phyloP scores from a whole-genome alignment of 441 rosid genomes.

The Viola pubescens region DNA sequence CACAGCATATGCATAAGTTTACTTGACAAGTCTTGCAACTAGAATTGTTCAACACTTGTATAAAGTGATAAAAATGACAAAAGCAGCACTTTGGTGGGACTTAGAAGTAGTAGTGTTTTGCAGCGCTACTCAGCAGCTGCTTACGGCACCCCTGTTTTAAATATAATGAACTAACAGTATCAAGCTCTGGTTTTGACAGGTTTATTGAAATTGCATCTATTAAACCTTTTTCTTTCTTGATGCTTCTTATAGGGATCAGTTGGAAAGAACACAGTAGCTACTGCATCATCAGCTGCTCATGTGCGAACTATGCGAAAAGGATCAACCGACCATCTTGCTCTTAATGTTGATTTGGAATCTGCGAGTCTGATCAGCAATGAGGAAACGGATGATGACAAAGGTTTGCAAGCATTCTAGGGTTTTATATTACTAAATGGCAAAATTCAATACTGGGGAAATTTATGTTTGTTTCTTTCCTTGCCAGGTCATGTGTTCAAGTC shows the following conservation, averaged over 20 bases:
- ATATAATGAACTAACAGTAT: too few species aligned
- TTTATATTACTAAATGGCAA: slow-evolving; percentile 4
- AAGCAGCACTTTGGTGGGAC: too few species aligned
- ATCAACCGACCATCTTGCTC: slow-evolving; percentile 78
- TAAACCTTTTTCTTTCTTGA: slow-evolving; percentile 15
- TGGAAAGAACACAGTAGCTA: slow-evolving; percentile 42
- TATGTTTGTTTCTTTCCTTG: slow-evolving; percentile 7
- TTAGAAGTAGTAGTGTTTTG: too few species aligned
- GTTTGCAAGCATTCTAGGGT: slow-evolving; percentile 25
- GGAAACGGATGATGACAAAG: slow-evolving; percentile 82
- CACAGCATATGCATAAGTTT: too few species aligned
- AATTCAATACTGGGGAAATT: neutral
- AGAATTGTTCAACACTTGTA: too few species aligned
- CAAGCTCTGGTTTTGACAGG: neutral
- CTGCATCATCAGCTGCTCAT: slow-evolving; percentile 72
- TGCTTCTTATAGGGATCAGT: slow-evolving; percentile 43
- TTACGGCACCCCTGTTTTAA: too few species aligned
- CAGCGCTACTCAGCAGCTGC: too few species aligned
- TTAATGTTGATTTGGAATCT: slow-evolving; percentile 67
- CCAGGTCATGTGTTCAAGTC: slow-evolving; percentile 88
- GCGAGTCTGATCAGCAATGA: slow-evolving; percentile 42
- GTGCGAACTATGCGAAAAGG: slow-evolving; percentile 77
- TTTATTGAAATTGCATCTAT: slow-evolving; percentile 6
- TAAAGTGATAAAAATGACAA: too few species aligned
- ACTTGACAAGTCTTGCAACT: too few species aligned